Conservation (phyloP, 2,329 filamentous ascomycete genomes). For the Neophaeococcomyces mojaviensis region DNA sequence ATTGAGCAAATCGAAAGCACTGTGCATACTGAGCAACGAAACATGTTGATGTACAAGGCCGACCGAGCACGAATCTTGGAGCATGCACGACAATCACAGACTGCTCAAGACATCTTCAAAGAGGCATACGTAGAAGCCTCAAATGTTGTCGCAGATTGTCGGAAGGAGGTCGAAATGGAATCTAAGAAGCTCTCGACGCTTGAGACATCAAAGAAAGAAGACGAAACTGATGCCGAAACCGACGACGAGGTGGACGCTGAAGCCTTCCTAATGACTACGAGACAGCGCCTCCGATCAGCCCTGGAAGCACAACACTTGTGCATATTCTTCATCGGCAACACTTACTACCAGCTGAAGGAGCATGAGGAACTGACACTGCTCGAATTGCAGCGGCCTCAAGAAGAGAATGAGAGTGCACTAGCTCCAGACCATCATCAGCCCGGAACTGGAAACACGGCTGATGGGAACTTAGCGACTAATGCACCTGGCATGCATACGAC, state of each 20-base stretch:
- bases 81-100: slow-evolving; percentile 59
- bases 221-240: slow-evolving; percentile 30
- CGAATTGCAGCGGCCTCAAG: not conserved
- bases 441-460: too few species aligned
- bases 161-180: slow-evolving; percentile 52
- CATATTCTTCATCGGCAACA: slow-evolving; percentile 77
- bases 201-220: slow-evolving; percentile 27
- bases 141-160: slow-evolving; percentile 51
- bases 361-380: not conserved
- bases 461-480: too few species aligned
- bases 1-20: slow-evolving; percentile 70
- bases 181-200: slow-evolving; percentile 21
- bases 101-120: slow-evolving; percentile 65
- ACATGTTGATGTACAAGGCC: slow-evolving; percentile 56
- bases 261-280: slow-evolving; percentile 49
- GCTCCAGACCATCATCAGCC: too few species aligned
- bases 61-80: slow-evolving; percentile 71
- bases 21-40: slow-evolving; percentile 62
- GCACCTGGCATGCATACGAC: slow-evolving; percentile 27
- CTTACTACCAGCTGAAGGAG: slow-evolving; percentile 72
- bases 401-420: not conserved
- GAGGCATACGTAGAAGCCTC: slow-evolving; percentile 45
- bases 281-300: slow-evolving; percentile 61
- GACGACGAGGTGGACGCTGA: slow-evolving; percentile 32
- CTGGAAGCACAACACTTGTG: slow-evolving; percentile 76